A percentile compares a stretch with the other conserved stretches of the same genome.
Conservation (phyloP, 2,329 filamentous ascomycete species). For the Camillea tinctor region DNA sequence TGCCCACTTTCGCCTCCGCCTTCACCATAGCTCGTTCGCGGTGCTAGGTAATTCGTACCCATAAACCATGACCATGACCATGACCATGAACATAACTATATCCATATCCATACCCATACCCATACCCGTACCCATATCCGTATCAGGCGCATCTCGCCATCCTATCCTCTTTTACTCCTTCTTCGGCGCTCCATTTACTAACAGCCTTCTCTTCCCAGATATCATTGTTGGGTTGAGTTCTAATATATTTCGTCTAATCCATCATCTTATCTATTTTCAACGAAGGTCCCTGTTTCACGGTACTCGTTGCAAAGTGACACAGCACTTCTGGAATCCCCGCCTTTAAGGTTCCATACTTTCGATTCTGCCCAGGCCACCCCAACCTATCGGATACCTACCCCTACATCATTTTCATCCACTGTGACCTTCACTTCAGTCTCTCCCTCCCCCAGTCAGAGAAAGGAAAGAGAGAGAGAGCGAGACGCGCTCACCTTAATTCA, state of each 20-base stretch:
- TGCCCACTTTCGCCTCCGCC: neutral
- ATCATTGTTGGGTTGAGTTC: neutral
- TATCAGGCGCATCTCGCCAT: neutral
- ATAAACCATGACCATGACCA: no score
- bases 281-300: neutral
- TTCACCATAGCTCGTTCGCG: neutral
- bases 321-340: slow-evolving; percentile 14
- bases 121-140: neutral
- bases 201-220: no score
- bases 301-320: slow-evolving; percentile 7
- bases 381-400: slow-evolving; percentile 36
- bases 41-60: no score
- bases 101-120: no score
- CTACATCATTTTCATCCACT: slow-evolving; percentile 31
- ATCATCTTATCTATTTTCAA: neutral
- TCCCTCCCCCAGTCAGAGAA: slow-evolving; percentile 11
- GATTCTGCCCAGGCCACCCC: slow-evolving; percentile 22
- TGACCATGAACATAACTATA: no score
- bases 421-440: slow-evolving; percentile 24
- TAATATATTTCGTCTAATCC: neutral
- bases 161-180: neutral
- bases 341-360: slow-evolving; percentile 29
- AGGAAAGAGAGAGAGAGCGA: slow-evolving; percentile 14
- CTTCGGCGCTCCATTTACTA: neutral
- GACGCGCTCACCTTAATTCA: slow-evolving; percentile 21